Base-by-base conservation (phyloP, 805 yeast species). In the Yarrowia keelungensis region DNA sequence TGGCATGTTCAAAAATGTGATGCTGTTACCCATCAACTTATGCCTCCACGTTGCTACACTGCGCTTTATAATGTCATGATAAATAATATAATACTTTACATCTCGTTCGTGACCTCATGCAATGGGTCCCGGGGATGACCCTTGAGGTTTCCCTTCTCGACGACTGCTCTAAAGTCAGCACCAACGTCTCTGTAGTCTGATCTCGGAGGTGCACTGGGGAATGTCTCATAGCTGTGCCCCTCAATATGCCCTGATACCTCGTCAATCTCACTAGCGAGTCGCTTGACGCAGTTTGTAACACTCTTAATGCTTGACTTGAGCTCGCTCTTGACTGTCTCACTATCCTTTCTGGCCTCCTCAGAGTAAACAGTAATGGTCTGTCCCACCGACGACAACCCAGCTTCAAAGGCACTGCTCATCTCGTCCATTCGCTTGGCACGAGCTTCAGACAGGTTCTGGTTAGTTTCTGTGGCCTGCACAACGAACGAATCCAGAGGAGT, bases 381-480 rank as follows among this genome's bases (percentile, higher is more conserved):
- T 2, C 51, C 42, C 8, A 45, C 35, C 4, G 51, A 16, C 11
- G 65, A 43, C n/a, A 59, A 7, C 1, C 51, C 65, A 2, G 35
- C 41, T 42, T 45, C 65, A 12, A 59, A 59, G 1, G 50, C 65
- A 15, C 42, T 43, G 42, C 42, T 59, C 41, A 59, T 45, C 9
- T 45, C 42, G 16, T 43, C 42, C 65, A 59, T 59, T 2, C 51
- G 41, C 50, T 59, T 43, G 19, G 50, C 36, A 1, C 65, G 65
- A 8, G 51, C n/a, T 9, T 59, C 32, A 2, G 65, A 43, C 35
- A 45, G 8, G 3, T n/a, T 11, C 16, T 45, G 35, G 41, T 59
- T 59, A 16, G 51, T 59, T 43, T 43, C 50, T 16, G 51, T 43
- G 65, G 51, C 51, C 50, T 45, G 65, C 51, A 43, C 65, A 45